These are phyloP conservation scores for Erucastrum elatum DNA, from an alignment of 345 rosid genomes.

Conservation along the genomic window DNA sequence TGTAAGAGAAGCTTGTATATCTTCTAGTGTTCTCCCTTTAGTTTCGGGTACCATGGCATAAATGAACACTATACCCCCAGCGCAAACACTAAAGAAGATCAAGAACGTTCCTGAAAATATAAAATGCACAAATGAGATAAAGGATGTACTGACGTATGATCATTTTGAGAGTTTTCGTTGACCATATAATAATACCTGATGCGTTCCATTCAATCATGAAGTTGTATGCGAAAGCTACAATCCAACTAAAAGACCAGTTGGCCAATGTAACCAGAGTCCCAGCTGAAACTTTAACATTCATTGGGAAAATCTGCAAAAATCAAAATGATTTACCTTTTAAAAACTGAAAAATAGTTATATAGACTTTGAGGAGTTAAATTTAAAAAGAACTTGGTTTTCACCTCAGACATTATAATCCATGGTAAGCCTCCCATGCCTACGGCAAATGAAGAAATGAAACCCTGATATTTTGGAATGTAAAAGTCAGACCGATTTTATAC, in stretches of 20 bases:
- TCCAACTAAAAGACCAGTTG: conserved; percentile 49
- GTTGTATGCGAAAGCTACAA: conserved; percentile 50
- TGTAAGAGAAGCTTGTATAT: conserved; percentile 50
- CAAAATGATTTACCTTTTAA: background rate
- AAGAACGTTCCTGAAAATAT: conserved; percentile 57
- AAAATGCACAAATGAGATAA: conserved; percentile 1
- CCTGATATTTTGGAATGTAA: conserved; percentile 37
- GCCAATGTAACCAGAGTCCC: conserved; percentile 53
- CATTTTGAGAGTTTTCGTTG: background rate
- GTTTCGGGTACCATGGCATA: conserved; percentile 63
- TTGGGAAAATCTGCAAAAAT: conserved; percentile 48
- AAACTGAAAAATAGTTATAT: background rate
- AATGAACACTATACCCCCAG: conserved; percentile 38
- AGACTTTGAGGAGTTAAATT: background rate
- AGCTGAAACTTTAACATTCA: conserved; percentile 62
- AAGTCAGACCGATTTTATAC: background rate
- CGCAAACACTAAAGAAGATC: conserved; percentile 40
- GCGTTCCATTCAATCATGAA: conserved; percentile 56
- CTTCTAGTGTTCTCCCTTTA: conserved; percentile 62
- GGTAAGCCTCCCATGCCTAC: conserved; percentile 60
- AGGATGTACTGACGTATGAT: background rate
- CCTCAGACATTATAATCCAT: conserved; percentile 72
- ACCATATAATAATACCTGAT: conserved; percentile 35
- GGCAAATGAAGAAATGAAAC: conserved; percentile 37
- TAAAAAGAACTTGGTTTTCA: background rate